A percentile compares a stretch with the other conserved stretches of the same genome.
phyloP scores from a whole-genome alignment of 495 filamentous ascomycete species.

The Trichoderma parareesei region DNA sequence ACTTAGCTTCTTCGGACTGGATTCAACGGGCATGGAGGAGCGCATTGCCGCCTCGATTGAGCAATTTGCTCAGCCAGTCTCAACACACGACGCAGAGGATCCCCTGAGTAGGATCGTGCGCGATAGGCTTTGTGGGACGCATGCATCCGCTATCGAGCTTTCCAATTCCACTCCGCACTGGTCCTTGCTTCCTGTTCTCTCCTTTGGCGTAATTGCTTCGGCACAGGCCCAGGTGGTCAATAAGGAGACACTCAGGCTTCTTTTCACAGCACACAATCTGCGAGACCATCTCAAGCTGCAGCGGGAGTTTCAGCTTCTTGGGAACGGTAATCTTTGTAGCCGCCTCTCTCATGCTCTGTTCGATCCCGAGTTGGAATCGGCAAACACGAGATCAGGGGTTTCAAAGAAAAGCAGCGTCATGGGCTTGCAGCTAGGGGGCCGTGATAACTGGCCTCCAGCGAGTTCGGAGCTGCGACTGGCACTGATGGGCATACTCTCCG shows the following conservation, averaged over 20 bases:
- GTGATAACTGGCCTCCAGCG: slow-evolving; percentile 83
- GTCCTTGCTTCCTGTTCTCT: slow-evolving; percentile 61
- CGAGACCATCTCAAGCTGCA: slow-evolving; percentile 71
- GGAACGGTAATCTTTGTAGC: slow-evolving; percentile 73
- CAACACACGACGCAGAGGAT: slow-evolving; percentile 20
- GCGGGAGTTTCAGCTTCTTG: slow-evolving; percentile 71
- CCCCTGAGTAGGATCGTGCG: slow-evolving; percentile 24
- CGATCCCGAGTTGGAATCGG: slow-evolving; percentile 70
- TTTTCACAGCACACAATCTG: slow-evolving; percentile 69
- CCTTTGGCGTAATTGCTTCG: slow-evolving; percentile 63
- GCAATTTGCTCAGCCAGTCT: slow-evolving; percentile 30
- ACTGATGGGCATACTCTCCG: slow-evolving; percentile 76
- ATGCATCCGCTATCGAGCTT: slow-evolving; percentile 8
- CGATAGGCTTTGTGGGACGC: slow-evolving; percentile 19
- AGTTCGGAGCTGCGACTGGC: slow-evolving; percentile 85
- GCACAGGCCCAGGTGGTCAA: slow-evolving; percentile 73
- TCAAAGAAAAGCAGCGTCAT: slow-evolving; percentile 62
- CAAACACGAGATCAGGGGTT: slow-evolving; percentile 61
- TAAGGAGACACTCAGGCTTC: slow-evolving; percentile 63
- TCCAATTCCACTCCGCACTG: slow-evolving; percentile 58
- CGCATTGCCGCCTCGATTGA: slow-evolving; percentile 43
- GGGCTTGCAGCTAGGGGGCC: slow-evolving; percentile 68
- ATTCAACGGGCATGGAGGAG: slow-evolving; percentile 39
- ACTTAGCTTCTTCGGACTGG: slow-evolving; percentile 41
- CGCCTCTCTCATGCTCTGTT: slow-evolving; percentile 79